These are phyloP conservation scores for Cutaneotrichosporon arboriforme DNA, from an alignment of 1,284 basidiomycete genomes.

Conservation along the genomic window DNA sequence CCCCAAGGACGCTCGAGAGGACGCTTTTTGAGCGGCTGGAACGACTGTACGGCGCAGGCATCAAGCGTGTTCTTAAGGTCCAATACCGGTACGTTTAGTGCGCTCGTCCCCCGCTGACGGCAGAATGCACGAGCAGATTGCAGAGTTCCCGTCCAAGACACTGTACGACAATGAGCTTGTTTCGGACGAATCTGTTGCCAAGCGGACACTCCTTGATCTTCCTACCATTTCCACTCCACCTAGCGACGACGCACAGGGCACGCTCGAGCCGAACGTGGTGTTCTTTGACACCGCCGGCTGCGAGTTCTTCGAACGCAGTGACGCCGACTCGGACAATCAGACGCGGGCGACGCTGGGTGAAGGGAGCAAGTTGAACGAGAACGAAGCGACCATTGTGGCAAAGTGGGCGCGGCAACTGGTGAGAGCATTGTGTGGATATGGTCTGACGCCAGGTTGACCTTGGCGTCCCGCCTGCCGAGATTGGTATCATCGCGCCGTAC, in stretches of 20 bases:
- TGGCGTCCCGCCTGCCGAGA: constrained; percentile 67
- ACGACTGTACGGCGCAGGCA: constrained; percentile 70
- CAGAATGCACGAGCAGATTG: constrained; percentile 84
- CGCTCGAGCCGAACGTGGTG: constrained; percentile 69
- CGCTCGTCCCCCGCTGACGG: background rate
- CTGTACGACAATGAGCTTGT: constrained; percentile 71
- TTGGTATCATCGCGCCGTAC: constrained; percentile 91
- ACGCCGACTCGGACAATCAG: constrained; percentile 28
- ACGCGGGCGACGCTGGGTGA: constrained; percentile 55
- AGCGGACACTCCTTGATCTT: constrained; percentile 67
- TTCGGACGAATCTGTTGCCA: constrained; percentile 66
- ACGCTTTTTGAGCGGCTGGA: constrained; percentile 90
- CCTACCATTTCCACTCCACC: constrained; percentile 52
- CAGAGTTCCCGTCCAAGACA: constrained; percentile 74
- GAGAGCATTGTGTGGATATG: constrained; percentile 24
- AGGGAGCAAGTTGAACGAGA: constrained; percentile 85
- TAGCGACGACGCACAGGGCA: constrained; percentile 60
- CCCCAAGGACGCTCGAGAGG: constrained; percentile 71
- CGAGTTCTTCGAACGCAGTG: constrained; percentile 74
- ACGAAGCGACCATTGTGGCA: constrained; percentile 79
- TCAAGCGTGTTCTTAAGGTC: constrained; percentile 79
- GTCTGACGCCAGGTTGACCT: constrained; percentile 54
- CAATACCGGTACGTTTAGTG: constrained; percentile 67
- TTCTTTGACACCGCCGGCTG: constrained; percentile 93
- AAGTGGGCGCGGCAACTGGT: constrained; percentile 76